Evolutionary conservation across 2,329 filamentous ascomycete genomes (phyloP), one percentile per base, ranked within the genome.

Genomic region (Colletotrichum sidae): DNA sequence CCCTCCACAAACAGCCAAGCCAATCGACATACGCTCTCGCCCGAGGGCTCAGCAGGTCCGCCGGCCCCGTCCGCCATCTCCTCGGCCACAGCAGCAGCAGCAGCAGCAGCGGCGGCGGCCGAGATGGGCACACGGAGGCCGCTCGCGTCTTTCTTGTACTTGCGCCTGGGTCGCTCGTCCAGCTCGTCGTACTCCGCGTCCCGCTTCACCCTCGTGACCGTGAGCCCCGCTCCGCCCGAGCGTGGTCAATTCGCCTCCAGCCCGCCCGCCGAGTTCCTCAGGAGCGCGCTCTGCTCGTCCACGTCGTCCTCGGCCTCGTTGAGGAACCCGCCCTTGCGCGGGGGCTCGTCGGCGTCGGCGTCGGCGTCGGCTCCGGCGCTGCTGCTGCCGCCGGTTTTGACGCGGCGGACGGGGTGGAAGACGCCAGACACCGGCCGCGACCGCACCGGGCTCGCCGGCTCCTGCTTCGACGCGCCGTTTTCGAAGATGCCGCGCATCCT

Each of bases 401-500:
- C 33, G 51, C 44, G 57, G 51, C 53, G 57, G 41, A 68, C 65
- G 15, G 69, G 55, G 45, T 69, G 62, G 17, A 71, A 70, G 38
- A 71, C 55, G n/a, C 72, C 69, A 42, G 73, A 72, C 0, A 70
- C 67, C 47, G 72, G 68, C 25, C 70, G 68, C 15, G 69, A 72
- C 9, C 68, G 70, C n/a, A 65, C 64, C 7, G 70, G 71, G 47
- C 69, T 73, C 3, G 42, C 52, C 13, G 60, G 45, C 11, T 56
- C 55, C 13, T 53, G 60, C 44, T 54, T 62, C 15, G 69, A 17
- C 35, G 55, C 41, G 38, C 41, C 50, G 50, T 57, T 62, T 67
- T 81, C 79, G 56, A 81, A 81, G 45, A 81, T 76, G 62, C 70
- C 79, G 25, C 79, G 75, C 75, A 81, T 78, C 38, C 75, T 74